phyloP scores from a whole-genome alignment of 305 asterid genomes.

The Andrographis paniculata region DNA sequence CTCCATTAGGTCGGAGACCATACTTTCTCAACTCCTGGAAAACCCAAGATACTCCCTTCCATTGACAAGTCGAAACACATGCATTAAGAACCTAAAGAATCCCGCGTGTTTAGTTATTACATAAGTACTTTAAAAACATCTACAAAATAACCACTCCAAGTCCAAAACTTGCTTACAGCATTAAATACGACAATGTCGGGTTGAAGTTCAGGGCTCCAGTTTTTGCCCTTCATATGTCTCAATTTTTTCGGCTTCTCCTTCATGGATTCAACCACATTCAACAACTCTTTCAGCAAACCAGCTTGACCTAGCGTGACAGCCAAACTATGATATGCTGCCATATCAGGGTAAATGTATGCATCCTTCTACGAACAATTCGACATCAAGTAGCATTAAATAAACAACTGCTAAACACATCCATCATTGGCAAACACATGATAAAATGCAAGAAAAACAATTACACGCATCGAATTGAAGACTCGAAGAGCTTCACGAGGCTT shows the following conservation, averaged over 20 bases:
- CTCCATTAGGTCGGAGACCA: constrained; percentile 77
- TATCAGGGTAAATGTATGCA: constrained; percentile 75
- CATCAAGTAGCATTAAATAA: constrained; percentile 17
- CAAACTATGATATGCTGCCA: constrained; percentile 84
- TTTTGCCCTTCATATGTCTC: constrained; percentile 48
- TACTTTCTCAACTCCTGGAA: constrained; percentile 79
- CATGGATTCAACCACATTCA: constrained; percentile 63
- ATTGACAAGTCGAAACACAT: constrained; percentile 69
- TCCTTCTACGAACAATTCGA: constrained; percentile 44
- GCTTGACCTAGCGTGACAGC: constrained; percentile 87
- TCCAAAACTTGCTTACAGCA: constrained; percentile 50
- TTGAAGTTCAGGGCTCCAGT: constrained; percentile 86
- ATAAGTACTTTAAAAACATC: constrained; percentile 12
- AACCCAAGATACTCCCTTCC: constrained; percentile 98
- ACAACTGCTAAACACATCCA: constrained; percentile 13
- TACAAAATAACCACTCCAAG: constrained; percentile 13
- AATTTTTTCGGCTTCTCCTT: constrained; percentile 63
- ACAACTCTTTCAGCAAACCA: constrained; percentile 75
- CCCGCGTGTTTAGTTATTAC: constrained; percentile 17
- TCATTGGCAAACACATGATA: no score
- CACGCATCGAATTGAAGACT: constrained; percentile 79
- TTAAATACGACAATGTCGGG: constrained; percentile 81
- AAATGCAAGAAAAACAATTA: constrained; percentile 27
- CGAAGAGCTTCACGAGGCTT: constrained; percentile 72
- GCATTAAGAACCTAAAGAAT: constrained; percentile 76